Conservation (phyloP, 2,329 filamentous ascomycete species). For the Aureobasidium uvarum region DNA sequence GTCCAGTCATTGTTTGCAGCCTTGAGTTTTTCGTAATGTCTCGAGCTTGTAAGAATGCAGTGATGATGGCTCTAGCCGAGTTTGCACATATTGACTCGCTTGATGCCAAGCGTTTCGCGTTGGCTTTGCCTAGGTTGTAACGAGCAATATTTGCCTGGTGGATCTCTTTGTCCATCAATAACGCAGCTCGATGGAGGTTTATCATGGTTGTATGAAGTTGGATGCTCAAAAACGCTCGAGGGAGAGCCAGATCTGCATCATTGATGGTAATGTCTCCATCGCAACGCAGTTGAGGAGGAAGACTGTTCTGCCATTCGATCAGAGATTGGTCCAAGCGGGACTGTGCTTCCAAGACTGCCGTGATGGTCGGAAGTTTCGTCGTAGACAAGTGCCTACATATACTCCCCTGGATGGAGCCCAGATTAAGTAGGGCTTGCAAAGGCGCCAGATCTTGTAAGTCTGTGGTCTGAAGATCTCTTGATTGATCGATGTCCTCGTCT, state of each 20-base stretch:
- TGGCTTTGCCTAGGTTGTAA: not conserved
- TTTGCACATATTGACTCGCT: slow-evolving; percentile 21
- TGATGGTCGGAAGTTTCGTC: not conserved
- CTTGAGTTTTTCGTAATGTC: not conserved
- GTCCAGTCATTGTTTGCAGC: not conserved
- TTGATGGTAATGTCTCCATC: slow-evolving; percentile 28
- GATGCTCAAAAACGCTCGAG: slow-evolving; percentile 14
- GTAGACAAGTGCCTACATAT: not conserved
- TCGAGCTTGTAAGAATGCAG: slow-evolving; percentile 1
- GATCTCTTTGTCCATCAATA: slow-evolving; percentile 19
- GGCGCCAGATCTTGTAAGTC: not conserved
- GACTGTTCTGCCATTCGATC: not conserved
- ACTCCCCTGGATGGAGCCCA: not conserved
- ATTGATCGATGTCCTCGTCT: slow-evolving; percentile 17
- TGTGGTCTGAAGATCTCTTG: not conserved
- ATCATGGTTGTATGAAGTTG: slow-evolving; percentile 18
- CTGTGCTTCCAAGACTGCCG: not conserved
- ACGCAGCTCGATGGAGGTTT: slow-evolving; percentile 21
- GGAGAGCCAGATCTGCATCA: not conserved
- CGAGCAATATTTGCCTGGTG: slow-evolving; percentile 16
- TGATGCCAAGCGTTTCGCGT: not conserved
- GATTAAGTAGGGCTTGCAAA: not conserved
- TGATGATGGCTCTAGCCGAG: slow-evolving; percentile 20
- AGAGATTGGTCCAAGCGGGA: not conserved
- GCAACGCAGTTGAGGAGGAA: not conserved